phyloP scores from a whole-genome alignment of 2,329 filamentous ascomycete genomes.

The Penicillium brasilianum region DNA sequence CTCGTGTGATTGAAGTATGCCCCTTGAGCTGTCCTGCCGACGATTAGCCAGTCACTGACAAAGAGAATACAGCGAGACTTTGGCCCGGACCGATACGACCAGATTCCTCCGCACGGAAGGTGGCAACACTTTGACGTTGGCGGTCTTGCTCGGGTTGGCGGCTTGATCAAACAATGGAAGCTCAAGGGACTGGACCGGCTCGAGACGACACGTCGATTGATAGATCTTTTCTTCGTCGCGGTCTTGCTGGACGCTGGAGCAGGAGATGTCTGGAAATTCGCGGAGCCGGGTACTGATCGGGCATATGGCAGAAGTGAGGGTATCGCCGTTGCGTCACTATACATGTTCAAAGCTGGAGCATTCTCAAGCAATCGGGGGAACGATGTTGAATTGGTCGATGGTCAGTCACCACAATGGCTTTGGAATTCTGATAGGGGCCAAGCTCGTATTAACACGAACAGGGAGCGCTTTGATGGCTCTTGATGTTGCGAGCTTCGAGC shows the following conservation, averaged over 20 bases:
- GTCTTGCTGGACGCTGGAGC: slow-evolving; percentile 63
- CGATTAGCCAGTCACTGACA: neutral
- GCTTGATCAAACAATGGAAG: slow-evolving; percentile 55
- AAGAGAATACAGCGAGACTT: slow-evolving; percentile 53
- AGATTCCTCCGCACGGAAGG: slow-evolving; percentile 61
- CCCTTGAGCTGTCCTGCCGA: no score
- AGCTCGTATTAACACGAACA: neutral
- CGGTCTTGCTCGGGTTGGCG: slow-evolving; percentile 55
- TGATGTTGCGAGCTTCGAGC: slow-evolving; percentile 6
- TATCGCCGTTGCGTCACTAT: slow-evolving; percentile 56
- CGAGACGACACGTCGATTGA: slow-evolving; percentile 59
- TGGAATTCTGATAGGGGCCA: neutral
- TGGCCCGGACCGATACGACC: slow-evolving; percentile 53
- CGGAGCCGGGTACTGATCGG: slow-evolving; percentile 42
- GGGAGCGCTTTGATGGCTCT: slow-evolving; percentile 6
- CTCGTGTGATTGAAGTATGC: slow-evolving; percentile 50
- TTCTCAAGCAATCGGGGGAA: slow-evolving; percentile 39
- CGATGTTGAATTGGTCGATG: slow-evolving; percentile 40
- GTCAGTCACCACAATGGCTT: slow-evolving; percentile 29
- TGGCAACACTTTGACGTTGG: slow-evolving; percentile 70
- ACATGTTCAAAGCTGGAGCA: slow-evolving; percentile 55
- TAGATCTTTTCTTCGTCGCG: slow-evolving; percentile 67
- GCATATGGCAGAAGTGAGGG: slow-evolving; percentile 55
- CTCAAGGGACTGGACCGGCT: slow-evolving; percentile 47
- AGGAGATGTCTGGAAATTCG: slow-evolving; percentile 56